Percentiles rank a stretch among this genome's conserved stretches.
These are phyloP conservation scores for Populus alba DNA, from an alignment of 345 rosid species.

Conservation along the genomic window DNA sequence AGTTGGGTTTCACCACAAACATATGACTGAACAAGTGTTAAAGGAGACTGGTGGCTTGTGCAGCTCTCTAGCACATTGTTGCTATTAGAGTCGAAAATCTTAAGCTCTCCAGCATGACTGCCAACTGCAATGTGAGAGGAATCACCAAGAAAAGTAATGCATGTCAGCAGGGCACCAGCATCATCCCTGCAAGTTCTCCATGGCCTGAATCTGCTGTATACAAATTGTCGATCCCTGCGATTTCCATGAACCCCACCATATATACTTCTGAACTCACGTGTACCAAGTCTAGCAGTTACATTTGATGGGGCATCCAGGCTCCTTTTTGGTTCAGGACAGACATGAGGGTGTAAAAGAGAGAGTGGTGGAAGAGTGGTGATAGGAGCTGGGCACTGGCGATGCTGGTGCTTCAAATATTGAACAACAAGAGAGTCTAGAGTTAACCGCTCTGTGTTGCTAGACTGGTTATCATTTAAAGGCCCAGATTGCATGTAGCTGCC, in stretches of 20 bases:
- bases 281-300: constrained; percentile 81
- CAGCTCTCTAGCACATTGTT: constrained; percentile 66
- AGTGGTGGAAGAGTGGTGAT: constrained; percentile 97
- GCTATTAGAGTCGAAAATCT: constrained; percentile 67
- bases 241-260: constrained; percentile 91
- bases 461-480: constrained; percentile 51
- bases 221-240: constrained; percentile 91
- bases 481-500: constrained; percentile 51
- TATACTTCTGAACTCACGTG: constrained; percentile 69
- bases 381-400: constrained; percentile 98
- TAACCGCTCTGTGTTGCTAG: constrained; percentile 64
- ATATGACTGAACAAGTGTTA: constrained; percentile 69
- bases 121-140: constrained; percentile 84
- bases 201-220: constrained; percentile 91
- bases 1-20: constrained; percentile 57
- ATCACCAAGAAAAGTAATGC: constrained; percentile 73
- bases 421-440: constrained; percentile 82
- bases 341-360: constrained; percentile 87
- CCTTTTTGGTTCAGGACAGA: constrained; percentile 94
- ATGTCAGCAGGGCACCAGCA: constrained; percentile 68
- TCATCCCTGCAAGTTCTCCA: constrained; percentile 97
- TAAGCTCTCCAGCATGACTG: constrained; percentile 80
- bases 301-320: constrained; percentile 86
- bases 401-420: constrained; percentile 95
- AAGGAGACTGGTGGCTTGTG: constrained; percentile 72